Percentiles rank a stretch among this genome's conserved stretches.
phyloP scores from a whole-genome alignment of 768 basidiomycete species.

The Lactarius sp. region DNA sequence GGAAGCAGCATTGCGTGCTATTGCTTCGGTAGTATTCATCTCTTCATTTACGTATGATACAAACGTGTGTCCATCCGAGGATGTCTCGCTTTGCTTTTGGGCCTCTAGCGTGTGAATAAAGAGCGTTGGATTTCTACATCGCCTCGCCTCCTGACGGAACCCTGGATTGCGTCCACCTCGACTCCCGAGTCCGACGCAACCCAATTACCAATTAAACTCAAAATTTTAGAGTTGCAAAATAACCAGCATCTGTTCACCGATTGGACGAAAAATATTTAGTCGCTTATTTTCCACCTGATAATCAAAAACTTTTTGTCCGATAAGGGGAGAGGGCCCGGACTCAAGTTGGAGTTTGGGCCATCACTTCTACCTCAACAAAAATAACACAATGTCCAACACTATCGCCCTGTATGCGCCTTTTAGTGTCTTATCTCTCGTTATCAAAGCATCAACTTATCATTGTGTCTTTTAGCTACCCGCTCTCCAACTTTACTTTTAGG shows the following conservation, averaged over 20 bases:
- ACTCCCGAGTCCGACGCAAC: neutral
- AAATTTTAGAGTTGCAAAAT: neutral
- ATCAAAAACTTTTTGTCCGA: neutral
- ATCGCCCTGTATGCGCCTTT: constrained; percentile 41
- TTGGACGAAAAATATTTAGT: neutral
- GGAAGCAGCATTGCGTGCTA: constrained; percentile 13
- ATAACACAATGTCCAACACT: constrained; percentile 44
- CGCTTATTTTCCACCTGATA: neutral
- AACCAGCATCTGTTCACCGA: neutral
- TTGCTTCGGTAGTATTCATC: neutral
- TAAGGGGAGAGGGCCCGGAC: neutral
- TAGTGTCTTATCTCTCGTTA: neutral
- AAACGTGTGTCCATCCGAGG: constrained; percentile 22
- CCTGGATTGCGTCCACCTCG: neutral
- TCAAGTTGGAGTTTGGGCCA: neutral
- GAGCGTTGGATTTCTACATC: neutral
- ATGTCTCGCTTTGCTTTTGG: constrained; percentile 4
- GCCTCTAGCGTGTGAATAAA: neutral
- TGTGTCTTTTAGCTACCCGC: constrained; percentile 55
- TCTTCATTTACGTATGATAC: constrained; percentile 12
- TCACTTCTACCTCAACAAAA: neutral
- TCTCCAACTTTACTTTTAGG: constrained; percentile 94
- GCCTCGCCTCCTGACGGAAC: neutral
- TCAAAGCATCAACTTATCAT: neutral
- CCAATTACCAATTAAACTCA: neutral